Evolutionary conservation across 495 filamentous ascomycete species (phyloP), one percentile per base, ranked within the genome.

Genomic region (Annulohypoxylon moriforme): DNA sequence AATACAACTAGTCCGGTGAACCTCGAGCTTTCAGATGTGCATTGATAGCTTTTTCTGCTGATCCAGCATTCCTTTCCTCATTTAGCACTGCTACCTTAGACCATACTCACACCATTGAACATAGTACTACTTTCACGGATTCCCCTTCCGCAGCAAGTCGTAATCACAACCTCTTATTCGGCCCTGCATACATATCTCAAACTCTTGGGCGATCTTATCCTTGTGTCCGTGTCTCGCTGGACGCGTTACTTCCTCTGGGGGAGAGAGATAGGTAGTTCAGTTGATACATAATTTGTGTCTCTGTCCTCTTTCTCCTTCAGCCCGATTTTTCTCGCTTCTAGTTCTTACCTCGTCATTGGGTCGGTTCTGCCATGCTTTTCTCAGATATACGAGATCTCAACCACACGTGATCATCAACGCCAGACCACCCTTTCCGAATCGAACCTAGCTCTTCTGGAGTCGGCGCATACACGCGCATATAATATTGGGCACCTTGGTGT

Each of bases 91-190:
- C 0, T 56, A 69, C 61, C 40, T 49, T 49, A 44, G 56, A 13
- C 69, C 64, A 64, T 76, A 61, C 46, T 64, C 65, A 62, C 49
- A 4, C 61, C 50, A 69, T 73, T 14, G 38, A 64, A 38, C 44
- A 65, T 64, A 53, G 64, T 50, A 69, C 61, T 50, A 24, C 52
- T 36, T 62, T 53, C 13, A 58, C 71, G 65, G 71, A 11, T 66
- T 62, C 61, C 31, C 66, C 66, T 73, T 69, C 71, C 71, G 71
- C 57, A 46, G 34, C 60, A 34, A 66, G 13, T 53, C 66, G 55
- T 65, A 69, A 69, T 55, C 47, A 49, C 40, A 58, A 29, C 55
- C 49, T 69, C 22, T 53, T 55, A 62, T 73, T 63, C 61, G 33
- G 66, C 29, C 65, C 66, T 66, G 33, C 16, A 29, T 58, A 16